These are phyloP conservation scores for Penicillium waksmanii DNA, from an alignment of 495 filamentous ascomycete species.

Conservation along the genomic window DNA sequence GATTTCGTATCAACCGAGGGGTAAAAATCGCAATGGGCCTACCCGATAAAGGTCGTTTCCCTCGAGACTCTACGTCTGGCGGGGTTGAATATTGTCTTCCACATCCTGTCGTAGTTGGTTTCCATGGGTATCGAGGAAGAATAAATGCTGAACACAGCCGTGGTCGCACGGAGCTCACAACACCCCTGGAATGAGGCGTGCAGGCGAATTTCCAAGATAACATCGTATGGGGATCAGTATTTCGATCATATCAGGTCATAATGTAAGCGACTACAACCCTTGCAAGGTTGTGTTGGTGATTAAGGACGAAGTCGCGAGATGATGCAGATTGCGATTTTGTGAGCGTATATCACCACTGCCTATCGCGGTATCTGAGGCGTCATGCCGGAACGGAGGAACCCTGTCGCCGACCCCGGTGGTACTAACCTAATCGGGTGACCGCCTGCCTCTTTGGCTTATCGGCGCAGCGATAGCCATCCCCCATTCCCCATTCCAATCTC, in stretches of 20 bases:
- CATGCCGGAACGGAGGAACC: conserved; percentile 1
- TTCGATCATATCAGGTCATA: conserved; percentile 27
- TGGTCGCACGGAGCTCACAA: conserved; percentile 35
- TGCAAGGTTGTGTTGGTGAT: conserved; percentile 12
- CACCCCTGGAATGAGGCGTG: conserved; percentile 42
- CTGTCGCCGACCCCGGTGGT: not conserved
- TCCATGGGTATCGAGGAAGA: conserved; percentile 24
- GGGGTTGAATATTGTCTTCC: conserved; percentile 31
- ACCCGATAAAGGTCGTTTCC: conserved; percentile 43
- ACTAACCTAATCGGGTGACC: no score
- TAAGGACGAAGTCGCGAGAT: not conserved
- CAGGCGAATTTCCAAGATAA: conserved; percentile 36
- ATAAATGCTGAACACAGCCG: conserved; percentile 30
- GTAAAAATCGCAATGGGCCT: conserved; percentile 6
- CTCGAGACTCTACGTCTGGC: conserved; percentile 23
- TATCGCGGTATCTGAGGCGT: conserved; percentile 8
- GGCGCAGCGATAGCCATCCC: not conserved
- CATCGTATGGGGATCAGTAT: conserved; percentile 19
- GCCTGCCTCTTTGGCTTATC: not conserved
- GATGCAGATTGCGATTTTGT: conserved; percentile 4
- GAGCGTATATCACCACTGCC: conserved; percentile 12
- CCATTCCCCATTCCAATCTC: no score
- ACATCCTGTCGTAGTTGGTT: conserved; percentile 3
- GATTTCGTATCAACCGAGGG: conserved; percentile 4
- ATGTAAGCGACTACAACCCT: conserved; percentile 16